These are phyloP conservation scores for Diplodia sapinea DNA, from an alignment of 2,329 filamentous ascomycete species.

Conservation along the genomic window DNA sequence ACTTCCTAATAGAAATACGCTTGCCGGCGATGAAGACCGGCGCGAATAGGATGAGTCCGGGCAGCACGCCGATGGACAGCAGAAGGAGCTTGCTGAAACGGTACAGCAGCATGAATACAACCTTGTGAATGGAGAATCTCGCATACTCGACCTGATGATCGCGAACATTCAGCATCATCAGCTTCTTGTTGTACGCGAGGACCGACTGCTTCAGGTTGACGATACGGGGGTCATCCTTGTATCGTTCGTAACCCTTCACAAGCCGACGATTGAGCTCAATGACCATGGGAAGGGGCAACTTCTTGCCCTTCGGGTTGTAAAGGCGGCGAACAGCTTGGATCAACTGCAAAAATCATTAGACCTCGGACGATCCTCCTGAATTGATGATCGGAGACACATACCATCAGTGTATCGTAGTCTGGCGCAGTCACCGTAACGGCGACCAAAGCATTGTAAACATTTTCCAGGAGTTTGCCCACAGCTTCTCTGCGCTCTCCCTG, in stretches of 20 bases:
- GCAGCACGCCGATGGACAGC: constrained; percentile 80
- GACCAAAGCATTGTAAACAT: constrained; percentile 81
- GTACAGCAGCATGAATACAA: constrained; percentile 78
- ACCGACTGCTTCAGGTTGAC: constrained; percentile 75
- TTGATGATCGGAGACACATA: constrained; percentile 42
- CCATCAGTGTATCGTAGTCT: constrained; percentile 95
- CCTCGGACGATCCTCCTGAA: background rate
- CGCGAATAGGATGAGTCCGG: constrained; percentile 84
- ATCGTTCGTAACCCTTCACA: constrained; percentile 87
- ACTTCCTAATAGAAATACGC: constrained; percentile 47
- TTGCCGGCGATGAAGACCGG: constrained; percentile 48
- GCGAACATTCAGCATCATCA: constrained; percentile 83
- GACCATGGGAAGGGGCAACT: constrained; percentile 87
- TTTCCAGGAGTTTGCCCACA: constrained; percentile 83
- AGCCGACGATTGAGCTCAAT: constrained; percentile 93
- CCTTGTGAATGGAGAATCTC: constrained; percentile 77
- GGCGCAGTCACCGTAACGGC: constrained; percentile 91
- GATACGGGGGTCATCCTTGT: constrained; percentile 89
- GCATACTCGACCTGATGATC: constrained; percentile 96
- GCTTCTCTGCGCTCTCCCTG: constrained; percentile 83
- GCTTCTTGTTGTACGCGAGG: constrained; percentile 82
- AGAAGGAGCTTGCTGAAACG: constrained; percentile 77
- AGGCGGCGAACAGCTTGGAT: constrained; percentile 92
- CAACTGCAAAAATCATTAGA: constrained; percentile 57
- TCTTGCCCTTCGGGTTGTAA: constrained; percentile 94